Percentiles rank a stretch among this genome's conserved stretches.
phyloP scores from a whole-genome alignment of 371 early-diverging fungal genomes.

The Mucor piriformis region DNA sequence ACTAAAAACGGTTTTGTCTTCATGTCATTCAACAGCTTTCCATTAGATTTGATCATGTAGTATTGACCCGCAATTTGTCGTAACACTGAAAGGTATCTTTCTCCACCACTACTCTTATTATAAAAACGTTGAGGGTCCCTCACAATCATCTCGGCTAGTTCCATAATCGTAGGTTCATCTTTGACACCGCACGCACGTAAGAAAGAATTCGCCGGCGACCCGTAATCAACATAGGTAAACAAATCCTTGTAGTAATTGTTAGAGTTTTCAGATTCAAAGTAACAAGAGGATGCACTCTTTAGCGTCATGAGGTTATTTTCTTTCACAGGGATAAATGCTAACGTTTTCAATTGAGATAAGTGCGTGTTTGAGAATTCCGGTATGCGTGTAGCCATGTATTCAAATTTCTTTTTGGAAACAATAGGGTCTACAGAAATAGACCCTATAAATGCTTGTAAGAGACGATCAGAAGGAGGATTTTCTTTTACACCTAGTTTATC shows the following conservation, averaged over 20 bases:
- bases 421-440: slow-evolving; percentile 43
- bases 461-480: slow-evolving; percentile 55
- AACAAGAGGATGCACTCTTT: slow-evolving; percentile 53
- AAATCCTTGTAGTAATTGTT: slow-evolving; percentile 55
- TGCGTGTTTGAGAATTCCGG: slow-evolving; percentile 54
- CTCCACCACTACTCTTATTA: slow-evolving; percentile 66
- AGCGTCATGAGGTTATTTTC: neutral
- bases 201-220: slow-evolving; percentile 72
- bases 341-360: slow-evolving; percentile 53
- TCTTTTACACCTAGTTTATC: slow-evolving; percentile 73
- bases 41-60: slow-evolving; percentile 49
- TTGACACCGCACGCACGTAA: slow-evolving; percentile 85
- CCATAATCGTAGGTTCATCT: slow-evolving; percentile 80
- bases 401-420: slow-evolving; percentile 64
- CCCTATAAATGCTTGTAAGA: slow-evolving; percentile 51
- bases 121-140: slow-evolving; percentile 73
- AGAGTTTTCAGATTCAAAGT: slow-evolving; percentile 60
- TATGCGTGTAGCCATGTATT: slow-evolving; percentile 72
- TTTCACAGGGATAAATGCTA: slow-evolving; percentile 70
- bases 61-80: slow-evolving; percentile 78
- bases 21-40: slow-evolving; percentile 63
- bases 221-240: slow-evolving; percentile 78
- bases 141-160: slow-evolving; percentile 74
- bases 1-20: slow-evolving; percentile 58
- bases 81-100: slow-evolving; percentile 73